Percentiles rank a stretch among this genome's conserved stretches.
phyloP scores from a whole-genome alignment of 1,139 yeast genomes.

The Candida dubliniensis region DNA sequence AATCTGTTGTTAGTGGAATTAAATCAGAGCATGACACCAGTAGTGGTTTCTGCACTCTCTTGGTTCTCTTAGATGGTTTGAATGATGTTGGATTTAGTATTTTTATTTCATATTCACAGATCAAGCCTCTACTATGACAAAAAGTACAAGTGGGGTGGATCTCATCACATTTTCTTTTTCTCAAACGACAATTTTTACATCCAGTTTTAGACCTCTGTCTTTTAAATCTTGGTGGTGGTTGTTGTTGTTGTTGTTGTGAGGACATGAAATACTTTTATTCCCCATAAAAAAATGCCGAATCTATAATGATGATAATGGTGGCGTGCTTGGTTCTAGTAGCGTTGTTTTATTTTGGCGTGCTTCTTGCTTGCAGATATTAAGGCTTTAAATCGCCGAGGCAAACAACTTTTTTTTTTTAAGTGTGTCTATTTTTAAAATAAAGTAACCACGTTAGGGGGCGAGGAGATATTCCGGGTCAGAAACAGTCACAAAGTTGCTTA shows the following conservation, averaged over 20 bases:
- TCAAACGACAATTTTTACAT: slow-evolving; percentile 19
- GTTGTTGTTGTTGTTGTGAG: neutral
- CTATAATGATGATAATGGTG: no score
- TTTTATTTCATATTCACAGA: slow-evolving; percentile 18
- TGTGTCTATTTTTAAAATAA: no score
- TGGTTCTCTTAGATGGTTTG: neutral
- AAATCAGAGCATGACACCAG: neutral
- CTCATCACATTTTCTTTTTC: slow-evolving; percentile 30
- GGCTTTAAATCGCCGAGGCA: no score
- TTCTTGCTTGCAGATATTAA: no score
- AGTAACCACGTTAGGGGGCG: no score
- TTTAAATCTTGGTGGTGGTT: neutral
- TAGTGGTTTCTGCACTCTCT: neutral
- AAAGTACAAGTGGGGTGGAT: slow-evolving; percentile 24
- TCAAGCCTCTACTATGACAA: slow-evolving; percentile 21
- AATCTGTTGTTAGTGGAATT: neutral
- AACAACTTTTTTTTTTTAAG: no score
- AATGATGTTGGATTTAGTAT: slow-evolving; percentile 1
- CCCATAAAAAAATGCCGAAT: no score
- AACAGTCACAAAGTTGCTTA: no score
- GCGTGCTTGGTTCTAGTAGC: no score
- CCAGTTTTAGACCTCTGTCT: slow-evolving; percentile 14
- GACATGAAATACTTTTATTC: no score
- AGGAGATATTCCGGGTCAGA: no score
- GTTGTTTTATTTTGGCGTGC: no score